phyloP scores from a whole-genome alignment of 2,329 filamentous ascomycete genomes.

The Teratosphaeriaceae sp. region DNA sequence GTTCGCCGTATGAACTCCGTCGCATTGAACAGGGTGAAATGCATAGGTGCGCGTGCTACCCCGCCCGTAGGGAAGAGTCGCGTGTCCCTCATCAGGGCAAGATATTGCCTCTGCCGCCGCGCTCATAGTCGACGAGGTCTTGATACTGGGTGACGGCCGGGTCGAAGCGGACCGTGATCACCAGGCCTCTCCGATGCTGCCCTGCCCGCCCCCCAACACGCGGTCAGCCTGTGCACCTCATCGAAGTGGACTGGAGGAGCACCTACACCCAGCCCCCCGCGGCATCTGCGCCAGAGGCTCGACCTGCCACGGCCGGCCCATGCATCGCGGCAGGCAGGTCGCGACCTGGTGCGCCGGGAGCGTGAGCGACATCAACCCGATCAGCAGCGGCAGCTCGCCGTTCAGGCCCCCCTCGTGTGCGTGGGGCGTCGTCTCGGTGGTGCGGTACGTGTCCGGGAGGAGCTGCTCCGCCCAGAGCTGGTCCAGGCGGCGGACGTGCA shows the following conservation, averaged over 20 bases:
- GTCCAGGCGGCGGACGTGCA: conserved; percentile 3
- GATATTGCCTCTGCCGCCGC: conserved; percentile 3
- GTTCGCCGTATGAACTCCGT: no score
- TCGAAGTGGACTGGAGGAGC: not conserved
- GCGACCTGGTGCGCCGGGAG: conserved; percentile 1
- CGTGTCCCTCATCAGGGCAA: conserved; percentile 4
- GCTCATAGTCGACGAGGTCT: conserved; percentile 2
- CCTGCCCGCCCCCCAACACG: not conserved
- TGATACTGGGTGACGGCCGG: not conserved
- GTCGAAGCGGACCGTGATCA: conserved; percentile 7
- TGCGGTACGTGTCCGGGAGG: conserved; percentile 8
- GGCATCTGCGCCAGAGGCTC: not conserved
- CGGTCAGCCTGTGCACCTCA: not conserved
- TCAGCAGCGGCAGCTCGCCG: conserved; percentile 12
- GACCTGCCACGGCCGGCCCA: conserved; percentile 3
- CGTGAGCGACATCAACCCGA: conserved; percentile 7
- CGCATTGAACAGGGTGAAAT: no score
- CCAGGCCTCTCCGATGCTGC: conserved; percentile 5
- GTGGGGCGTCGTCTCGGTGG: not conserved
- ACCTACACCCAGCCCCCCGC: conserved; percentile 5
- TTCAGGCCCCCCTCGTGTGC: conserved; percentile 4
- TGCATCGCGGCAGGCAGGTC: not conserved
- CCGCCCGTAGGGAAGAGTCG: no score
- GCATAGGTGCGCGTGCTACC: no score
- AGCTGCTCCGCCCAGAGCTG: conserved; percentile 6